Evolutionary conservation across 2,329 filamentous ascomycete genomes (phyloP).

Genomic region (Knufia petricola): DNA sequence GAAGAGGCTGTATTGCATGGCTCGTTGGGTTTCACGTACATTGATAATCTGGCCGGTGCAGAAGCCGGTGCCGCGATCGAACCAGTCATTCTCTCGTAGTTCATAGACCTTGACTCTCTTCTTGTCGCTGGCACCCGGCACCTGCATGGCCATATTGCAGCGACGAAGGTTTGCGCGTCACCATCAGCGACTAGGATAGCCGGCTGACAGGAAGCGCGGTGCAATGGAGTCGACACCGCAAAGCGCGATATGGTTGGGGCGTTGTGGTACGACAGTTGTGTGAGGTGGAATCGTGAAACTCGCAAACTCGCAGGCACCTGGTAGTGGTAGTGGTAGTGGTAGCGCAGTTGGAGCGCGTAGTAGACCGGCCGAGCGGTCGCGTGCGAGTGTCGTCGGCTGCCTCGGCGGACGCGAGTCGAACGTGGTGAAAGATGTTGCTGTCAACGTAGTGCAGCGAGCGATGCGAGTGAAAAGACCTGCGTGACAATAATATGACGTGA

Average conservation of each 20-base stretch:
- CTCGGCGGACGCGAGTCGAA: neutral
- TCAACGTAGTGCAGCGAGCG: neutral
- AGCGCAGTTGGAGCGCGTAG: neutral
- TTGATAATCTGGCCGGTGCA: conserved; percentile 68
- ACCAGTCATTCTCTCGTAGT: conserved; percentile 98
- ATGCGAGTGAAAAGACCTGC: neutral
- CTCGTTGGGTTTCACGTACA: conserved; percentile 43
- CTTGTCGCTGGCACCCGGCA: conserved; percentile 40
- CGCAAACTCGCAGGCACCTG: too few relatives aligned
- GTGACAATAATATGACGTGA: conserved; percentile 5
- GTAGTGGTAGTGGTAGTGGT: too few relatives aligned
- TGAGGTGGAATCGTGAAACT: neutral
- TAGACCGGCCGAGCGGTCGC: neutral
- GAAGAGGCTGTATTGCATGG: neutral
- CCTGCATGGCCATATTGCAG: conserved; percentile 36
- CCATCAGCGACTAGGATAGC: conserved; percentile 9
- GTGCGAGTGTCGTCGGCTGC: neutral
- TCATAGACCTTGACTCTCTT: conserved; percentile 95
- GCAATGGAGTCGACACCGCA: neutral
- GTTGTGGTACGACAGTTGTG: neutral
- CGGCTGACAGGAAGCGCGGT: conserved; percentile 4
- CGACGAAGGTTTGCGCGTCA: conserved; percentile 10
- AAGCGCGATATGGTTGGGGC: neutral
- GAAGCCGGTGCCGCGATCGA: conserved; percentile 91
- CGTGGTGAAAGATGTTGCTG: neutral